Evolutionary conservation across 257 asterid species (phyloP), one percentile per base, ranked within the genome.

Genomic region (Phtheirospermum japonicum): DNA sequence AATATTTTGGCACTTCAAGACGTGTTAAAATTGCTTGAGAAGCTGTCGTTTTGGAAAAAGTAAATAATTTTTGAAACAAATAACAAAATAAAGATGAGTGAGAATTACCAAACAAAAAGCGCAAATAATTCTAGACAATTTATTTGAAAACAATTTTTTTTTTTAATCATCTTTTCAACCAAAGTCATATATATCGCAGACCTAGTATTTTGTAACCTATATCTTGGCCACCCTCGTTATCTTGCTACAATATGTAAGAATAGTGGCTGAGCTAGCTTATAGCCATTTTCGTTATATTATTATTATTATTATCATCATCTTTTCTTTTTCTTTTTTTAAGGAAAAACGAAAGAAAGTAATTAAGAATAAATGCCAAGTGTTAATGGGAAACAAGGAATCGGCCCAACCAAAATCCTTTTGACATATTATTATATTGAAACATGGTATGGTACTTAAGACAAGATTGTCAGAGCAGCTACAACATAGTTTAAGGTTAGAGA

Each of bases 341-440:
- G 7, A 13, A 18, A 49, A 71, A 19, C 2, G 2, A 48, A 48
- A 48, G 0, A 48, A 17, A 48, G 6, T 5, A 32, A n/a, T 4
- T 5, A 69, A 51, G 64, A 19, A 46, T 36, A 9, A 55, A 51
- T 28, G 12, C 14, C 6, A 67, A 52, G 45, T 28, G 12, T 65
- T 40, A 59, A 39, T 63, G 67, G 69, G 73, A 64, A 79, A 77
- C 76, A 68, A 72, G 50, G 63, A 75, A 42, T 67, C 71, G 71
- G 74, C 70, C 69, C 65, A 73, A 77, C 79, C 75, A 71, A 72
- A 76, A 75, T 61, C 63, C 57, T n/a, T 45, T 57, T 42, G 58
- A 30, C 60, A 45, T 54, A 7, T 28, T 54, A 7, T 28, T 55
- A 68, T 57, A 64, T 43, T 64, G 55, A 54, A 42, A 62, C 71